Conservation (phyloP, 805 yeast genomes). For the Grigorovia jiainica region DNA sequence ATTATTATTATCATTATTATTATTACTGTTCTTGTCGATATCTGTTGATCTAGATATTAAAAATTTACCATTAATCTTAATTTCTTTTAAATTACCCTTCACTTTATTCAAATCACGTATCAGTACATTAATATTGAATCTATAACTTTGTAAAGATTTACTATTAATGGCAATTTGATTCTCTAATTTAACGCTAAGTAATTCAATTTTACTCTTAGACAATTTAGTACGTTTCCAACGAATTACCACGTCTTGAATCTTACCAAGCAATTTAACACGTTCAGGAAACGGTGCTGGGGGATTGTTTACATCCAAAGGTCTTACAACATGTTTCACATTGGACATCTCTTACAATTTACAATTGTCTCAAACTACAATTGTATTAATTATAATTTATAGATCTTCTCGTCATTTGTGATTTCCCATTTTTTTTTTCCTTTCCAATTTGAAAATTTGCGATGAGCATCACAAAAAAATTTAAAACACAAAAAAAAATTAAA, state of each 20-base stretch:
- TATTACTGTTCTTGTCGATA: no score
- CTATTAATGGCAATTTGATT: constrained; percentile 20
- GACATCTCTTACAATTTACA: not conserved
- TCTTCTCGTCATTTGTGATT: not conserved
- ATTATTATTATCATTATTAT: no score
- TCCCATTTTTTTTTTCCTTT: not conserved
- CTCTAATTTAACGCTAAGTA: constrained; percentile 21
- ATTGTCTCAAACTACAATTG: no score
- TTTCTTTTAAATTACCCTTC: constrained; percentile 21
- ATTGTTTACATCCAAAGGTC: constrained; percentile 23
- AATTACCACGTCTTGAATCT: constrained; percentile 16
- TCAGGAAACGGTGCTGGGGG: constrained; percentile 27
- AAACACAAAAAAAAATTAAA: no score
- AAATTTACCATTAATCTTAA: constrained; percentile 17
- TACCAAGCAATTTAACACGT: constrained; percentile 23
- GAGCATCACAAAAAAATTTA: no score
- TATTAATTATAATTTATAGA: no score
- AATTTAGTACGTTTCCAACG: constrained; percentile 10
- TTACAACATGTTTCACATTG: constrained; percentile 4
- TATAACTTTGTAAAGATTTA: constrained; percentile 22
- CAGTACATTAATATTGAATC: constrained; percentile 24
- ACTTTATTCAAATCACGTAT: constrained; percentile 22
- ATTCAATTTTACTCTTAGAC: constrained; percentile 6
- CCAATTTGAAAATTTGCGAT: not conserved
- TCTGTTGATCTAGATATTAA: constrained; percentile 4